Percentiles rank a stretch among this genome's conserved stretches.
Conservation (phyloP, 495 filamentous ascomycete genomes). For the Aspergillus olivimuriae region DNA sequence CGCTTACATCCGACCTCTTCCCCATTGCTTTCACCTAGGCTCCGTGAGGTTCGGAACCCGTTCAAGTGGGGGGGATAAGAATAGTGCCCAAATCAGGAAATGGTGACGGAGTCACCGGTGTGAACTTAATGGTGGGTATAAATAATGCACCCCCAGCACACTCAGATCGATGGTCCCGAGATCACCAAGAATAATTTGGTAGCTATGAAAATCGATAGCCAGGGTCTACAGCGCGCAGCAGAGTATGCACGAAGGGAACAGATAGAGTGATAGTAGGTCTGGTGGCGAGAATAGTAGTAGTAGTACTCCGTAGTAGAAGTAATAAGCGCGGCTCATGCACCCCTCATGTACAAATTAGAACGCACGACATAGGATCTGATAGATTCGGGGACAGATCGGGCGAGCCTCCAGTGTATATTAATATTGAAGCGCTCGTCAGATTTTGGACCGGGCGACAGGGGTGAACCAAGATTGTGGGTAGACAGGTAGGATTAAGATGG, state of each 20-base stretch:
- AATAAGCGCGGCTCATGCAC: not conserved
- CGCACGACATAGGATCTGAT: not conserved
- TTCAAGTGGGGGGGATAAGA: constrained; percentile 12
- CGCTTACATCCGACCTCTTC: constrained; percentile 14
- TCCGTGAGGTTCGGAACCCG: constrained; percentile 4
- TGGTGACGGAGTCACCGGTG: not conserved
- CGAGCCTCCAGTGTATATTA: constrained; percentile 5
- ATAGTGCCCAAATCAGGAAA: constrained; percentile 2
- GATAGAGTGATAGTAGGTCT: not conserved
- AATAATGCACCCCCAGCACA: not conserved
- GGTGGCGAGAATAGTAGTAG: constrained; percentile 1
- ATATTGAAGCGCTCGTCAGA: constrained; percentile 6
- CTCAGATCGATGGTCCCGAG: not conserved
- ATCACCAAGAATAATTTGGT: not conserved
- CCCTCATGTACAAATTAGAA: not conserved
- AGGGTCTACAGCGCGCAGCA: not conserved
- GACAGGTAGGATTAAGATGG: constrained; percentile 5
- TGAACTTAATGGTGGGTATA: not conserved
- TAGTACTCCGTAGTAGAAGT: not conserved
- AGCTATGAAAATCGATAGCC: not conserved
- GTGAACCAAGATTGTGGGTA: constrained; percentile 7
- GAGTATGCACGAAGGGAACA: too few relatives aligned
- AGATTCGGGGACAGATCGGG: not conserved
- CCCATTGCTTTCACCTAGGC: constrained; percentile 10
- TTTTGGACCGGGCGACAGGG: constrained; percentile 7